Percentiles rank a stretch among this genome's conserved stretches.
These are phyloP conservation scores for Turnera subulata DNA, from an alignment of 345 rosid genomes.

Conservation along the genomic window DNA sequence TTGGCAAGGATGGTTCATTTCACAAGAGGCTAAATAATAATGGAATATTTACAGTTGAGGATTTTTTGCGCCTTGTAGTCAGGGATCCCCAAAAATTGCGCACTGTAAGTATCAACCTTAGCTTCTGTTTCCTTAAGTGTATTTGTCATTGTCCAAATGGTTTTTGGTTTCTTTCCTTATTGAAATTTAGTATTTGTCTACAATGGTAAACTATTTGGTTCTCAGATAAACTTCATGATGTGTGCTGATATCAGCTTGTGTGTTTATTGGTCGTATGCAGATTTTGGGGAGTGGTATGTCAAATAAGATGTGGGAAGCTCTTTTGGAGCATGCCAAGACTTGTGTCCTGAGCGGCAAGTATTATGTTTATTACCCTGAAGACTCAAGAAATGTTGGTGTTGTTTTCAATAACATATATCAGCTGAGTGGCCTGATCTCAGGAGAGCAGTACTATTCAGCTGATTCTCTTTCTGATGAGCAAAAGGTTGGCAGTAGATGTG, in stretches of 20 bases:
- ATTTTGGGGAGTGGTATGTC: conserved; percentile 99
- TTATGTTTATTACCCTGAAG: conserved; percentile 82
- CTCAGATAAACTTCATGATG: too few relatives aligned
- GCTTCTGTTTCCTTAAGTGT: too few relatives aligned
- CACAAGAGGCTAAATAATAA: conserved; percentile 66
- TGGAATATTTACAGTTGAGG: conserved; percentile 62
- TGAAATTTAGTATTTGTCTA: too few relatives aligned
- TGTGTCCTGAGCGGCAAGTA: conserved; percentile 79
- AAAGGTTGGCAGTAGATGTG: conserved; percentile 47
- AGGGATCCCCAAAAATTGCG: conserved; percentile 71
- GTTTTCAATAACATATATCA: conserved; percentile 81
- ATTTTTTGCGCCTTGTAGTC: conserved; percentile 72
- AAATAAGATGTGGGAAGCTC: conserved; percentile 99
- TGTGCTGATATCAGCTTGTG: too few relatives aligned
- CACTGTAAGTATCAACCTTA: conserved; percentile 61
- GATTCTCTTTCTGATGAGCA: conserved; percentile 83
- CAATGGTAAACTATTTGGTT: too few relatives aligned
- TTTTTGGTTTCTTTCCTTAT: too few relatives aligned
- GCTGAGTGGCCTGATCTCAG: conserved; percentile 82
- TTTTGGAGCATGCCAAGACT: conserved; percentile 92
- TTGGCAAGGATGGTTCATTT: conserved; percentile 97
- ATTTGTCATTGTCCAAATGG: too few relatives aligned
- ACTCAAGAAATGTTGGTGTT: conserved; percentile 71
- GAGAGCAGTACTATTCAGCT: conserved; percentile 73
- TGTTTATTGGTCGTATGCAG: conserved; percentile 34